phyloP scores from a whole-genome alignment of 345 rosid species.

The Psidium friedrichsthalianum region DNA sequence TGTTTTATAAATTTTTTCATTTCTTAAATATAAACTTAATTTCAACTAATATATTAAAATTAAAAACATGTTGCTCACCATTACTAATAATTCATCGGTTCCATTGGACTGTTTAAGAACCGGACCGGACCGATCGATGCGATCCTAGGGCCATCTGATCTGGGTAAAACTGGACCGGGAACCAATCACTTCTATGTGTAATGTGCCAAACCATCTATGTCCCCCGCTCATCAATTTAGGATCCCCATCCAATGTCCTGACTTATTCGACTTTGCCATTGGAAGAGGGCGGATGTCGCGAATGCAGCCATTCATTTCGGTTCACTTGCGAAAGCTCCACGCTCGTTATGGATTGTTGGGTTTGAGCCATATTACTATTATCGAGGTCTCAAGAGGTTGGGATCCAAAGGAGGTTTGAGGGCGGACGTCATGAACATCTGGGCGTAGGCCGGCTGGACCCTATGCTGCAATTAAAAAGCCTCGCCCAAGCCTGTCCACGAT shows the following conservation, averaged over 20 bases:
- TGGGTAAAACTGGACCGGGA: no score
- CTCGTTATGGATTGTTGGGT: not conserved
- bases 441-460: not conserved
- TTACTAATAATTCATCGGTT: no score
- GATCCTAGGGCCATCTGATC: no score
- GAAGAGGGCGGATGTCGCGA: not conserved
- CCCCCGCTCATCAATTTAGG: not conserved
- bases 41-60: no score
- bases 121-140: no score
- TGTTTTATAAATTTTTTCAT: no score
- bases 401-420: no score
- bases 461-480: not conserved
- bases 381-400: no score
- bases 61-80: no score
- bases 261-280: not conserved
- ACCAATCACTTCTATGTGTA: no score
- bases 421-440: not conserved
- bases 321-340: not conserved
- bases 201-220: not conserved
- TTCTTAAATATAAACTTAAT: no score
- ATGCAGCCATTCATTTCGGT: not conserved
- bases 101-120: no score
- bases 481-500: not conserved
- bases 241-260: not conserved
- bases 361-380: not conserved